Evolutionary conservation across 2,329 filamentous ascomycete species (phyloP).

Genomic region (Cadophora gregata): DNA sequence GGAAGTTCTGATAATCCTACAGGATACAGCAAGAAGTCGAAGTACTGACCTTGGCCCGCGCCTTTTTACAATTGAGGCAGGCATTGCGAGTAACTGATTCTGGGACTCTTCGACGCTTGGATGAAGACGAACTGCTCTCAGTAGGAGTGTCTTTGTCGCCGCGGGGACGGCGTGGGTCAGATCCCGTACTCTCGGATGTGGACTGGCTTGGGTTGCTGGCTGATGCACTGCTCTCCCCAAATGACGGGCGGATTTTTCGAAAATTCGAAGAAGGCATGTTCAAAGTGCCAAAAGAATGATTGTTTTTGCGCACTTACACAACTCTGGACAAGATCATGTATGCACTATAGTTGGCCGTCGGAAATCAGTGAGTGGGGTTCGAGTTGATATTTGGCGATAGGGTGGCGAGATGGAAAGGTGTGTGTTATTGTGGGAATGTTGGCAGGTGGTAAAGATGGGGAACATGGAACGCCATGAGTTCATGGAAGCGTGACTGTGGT

Average conservation of each 20-base stretch:
- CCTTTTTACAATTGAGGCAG: conserved; percentile 46
- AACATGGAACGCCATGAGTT: conserved; percentile 27
- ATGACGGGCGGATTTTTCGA: conserved; percentile 40
- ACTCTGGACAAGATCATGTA: neutral
- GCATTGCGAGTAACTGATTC: conserved; percentile 45
- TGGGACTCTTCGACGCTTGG: conserved; percentile 44
- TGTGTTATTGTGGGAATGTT: conserved; percentile 23
- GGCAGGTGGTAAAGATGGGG: conserved; percentile 18
- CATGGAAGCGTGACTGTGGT: conserved; percentile 23
- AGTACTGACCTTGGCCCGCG: conserved; percentile 45
- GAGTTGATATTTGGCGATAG: conserved; percentile 24
- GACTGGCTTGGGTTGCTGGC: conserved; percentile 38
- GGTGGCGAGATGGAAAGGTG: conserved; percentile 17
- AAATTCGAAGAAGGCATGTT: conserved; percentile 35
- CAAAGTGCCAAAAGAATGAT: neutral
- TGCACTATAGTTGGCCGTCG: neutral
- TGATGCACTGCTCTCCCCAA: conserved; percentile 38
- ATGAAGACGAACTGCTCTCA: conserved; percentile 29
- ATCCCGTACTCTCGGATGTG: conserved; percentile 38
- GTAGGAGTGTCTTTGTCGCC: conserved; percentile 31
- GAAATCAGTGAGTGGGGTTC: neutral
- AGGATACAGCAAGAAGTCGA: neutral
- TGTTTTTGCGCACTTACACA: neutral
- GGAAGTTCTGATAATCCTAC: neutral
- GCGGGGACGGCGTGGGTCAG: conserved; percentile 37